These are phyloP conservation scores for Beauveria sp. DNA, from an alignment of 2,329 filamentous ascomycete genomes.

Conservation along the genomic window DNA sequence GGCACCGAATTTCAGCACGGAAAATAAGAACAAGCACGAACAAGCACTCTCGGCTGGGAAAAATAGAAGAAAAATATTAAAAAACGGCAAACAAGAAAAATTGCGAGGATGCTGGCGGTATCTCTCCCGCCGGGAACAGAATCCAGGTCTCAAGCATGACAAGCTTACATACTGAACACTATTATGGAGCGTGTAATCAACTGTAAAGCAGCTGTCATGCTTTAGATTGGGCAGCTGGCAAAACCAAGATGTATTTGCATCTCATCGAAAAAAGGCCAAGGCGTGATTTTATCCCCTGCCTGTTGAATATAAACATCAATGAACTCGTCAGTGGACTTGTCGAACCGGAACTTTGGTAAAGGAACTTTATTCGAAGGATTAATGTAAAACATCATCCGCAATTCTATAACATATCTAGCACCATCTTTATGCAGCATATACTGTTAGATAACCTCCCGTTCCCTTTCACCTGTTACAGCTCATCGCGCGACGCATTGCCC, in stretches of 20 bases:
- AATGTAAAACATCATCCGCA: background rate
- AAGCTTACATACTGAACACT: conserved; percentile 19
- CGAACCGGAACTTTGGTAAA: too few species aligned
- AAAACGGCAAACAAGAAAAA: background rate
- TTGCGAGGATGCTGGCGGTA: conserved; percentile 5
- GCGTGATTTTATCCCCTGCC: background rate
- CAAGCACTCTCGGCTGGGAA: too few species aligned
- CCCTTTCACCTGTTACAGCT: conserved; percentile 31
- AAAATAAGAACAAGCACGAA: too few species aligned
- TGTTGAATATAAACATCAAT: too few species aligned
- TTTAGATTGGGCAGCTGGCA: background rate
- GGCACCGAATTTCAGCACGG: too few species aligned
- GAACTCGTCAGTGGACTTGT: too few species aligned
- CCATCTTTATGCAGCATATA: conserved; percentile 11
- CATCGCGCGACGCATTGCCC: conserved; percentile 31
- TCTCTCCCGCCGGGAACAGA: conserved; percentile 18
- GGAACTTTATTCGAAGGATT: too few species aligned
- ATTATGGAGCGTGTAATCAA: conserved; percentile 15
- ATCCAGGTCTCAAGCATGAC: conserved; percentile 18
- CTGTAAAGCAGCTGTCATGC: conserved; percentile 12
- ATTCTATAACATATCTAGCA: background rate
- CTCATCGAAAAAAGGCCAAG: background rate
- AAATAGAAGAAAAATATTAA: background rate
- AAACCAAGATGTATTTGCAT: background rate
- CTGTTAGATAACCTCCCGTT: conserved; percentile 10